phyloP scores from a whole-genome alignment of 768 basidiomycete species.

The Agaricus blazei region DNA sequence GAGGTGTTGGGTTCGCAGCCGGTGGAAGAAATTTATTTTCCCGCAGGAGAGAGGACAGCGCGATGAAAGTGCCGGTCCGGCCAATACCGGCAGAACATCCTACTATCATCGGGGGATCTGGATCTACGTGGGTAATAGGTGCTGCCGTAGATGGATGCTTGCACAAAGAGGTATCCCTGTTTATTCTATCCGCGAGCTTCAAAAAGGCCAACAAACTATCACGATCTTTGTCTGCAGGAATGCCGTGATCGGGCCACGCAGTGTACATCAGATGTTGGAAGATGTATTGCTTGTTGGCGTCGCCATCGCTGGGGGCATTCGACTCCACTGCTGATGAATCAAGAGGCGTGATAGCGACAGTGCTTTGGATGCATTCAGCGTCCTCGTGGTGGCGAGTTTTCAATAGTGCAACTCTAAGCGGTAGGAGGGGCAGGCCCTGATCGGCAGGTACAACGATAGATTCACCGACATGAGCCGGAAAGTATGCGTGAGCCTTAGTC shows the following conservation, averaged over 20 bases:
- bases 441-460: conserved; percentile 43
- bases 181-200: conserved; percentile 57
- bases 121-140: conserved; percentile 23
- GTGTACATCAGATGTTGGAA: conserved; percentile 72
- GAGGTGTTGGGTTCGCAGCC: conserved; percentile 22
- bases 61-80: conserved; percentile 83
- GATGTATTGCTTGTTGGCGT: conserved; percentile 29
- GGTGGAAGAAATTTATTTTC: conserved; percentile 42
- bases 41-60: conserved; percentile 74
- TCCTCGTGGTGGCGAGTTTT: conserved; percentile 40
- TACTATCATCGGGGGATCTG: conserved; percentile 74
- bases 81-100: conserved; percentile 89
- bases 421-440: conserved; percentile 28
- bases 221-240: conserved; percentile 60
- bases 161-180: conserved; percentile 39
- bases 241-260: conserved; percentile 83
- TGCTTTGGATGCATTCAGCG: conserved; percentile 59
- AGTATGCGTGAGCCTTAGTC: conserved; percentile 75
- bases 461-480: conserved; percentile 56
- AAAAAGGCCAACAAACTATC: conserved; percentile 58
- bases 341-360: conserved; percentile 46
- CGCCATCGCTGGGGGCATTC: neutral
- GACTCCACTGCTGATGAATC: conserved; percentile 7
- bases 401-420: conserved; percentile 56
- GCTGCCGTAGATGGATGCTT: conserved; percentile 17